Evolutionary conservation across 106 monocot species (phyloP).

Genomic region (Dioscorea alata): DNA sequence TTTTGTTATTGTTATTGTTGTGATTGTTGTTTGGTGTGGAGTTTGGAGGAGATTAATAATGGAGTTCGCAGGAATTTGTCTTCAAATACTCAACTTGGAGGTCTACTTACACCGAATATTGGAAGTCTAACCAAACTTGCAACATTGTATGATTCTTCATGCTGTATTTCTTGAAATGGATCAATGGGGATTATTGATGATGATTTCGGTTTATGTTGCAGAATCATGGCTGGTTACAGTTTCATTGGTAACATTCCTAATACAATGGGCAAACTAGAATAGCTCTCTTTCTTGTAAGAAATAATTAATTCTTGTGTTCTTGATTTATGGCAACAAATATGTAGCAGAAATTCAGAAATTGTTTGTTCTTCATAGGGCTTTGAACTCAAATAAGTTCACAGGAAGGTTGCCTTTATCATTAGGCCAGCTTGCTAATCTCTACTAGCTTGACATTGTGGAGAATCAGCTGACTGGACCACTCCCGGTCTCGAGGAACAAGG

Average conservation of each 20-base stretch:
- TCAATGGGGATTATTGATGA: neutral
- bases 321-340: neutral
- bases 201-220: constrained; percentile 1
- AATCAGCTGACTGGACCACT: too few species aligned
- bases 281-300: constrained; percentile 54
- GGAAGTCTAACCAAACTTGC: constrained; percentile 43
- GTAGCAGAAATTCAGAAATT: neutral
- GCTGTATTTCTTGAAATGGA: neutral
- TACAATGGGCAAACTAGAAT: constrained; percentile 51
- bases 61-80: constrained; percentile 54
- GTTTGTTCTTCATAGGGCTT: too few species aligned
- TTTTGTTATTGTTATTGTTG: too few species aligned
- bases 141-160: constrained; percentile 38
- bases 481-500: too few species aligned
- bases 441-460: too few species aligned
- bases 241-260: constrained; percentile 57
- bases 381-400: too few species aligned
- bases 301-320: neutral
- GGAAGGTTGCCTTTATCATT: too few species aligned
- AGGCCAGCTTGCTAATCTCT: too few species aligned
- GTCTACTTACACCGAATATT: constrained; percentile 42
- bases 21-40: too few species aligned
- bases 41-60: too few species aligned
- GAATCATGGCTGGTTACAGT: constrained; percentile 62
- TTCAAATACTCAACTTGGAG: constrained; percentile 41